A percentile compares a stretch with the other conserved stretches of the same genome.
Conservation (phyloP, 169 alveolate species). For the Plasmodium sp. region DNA sequence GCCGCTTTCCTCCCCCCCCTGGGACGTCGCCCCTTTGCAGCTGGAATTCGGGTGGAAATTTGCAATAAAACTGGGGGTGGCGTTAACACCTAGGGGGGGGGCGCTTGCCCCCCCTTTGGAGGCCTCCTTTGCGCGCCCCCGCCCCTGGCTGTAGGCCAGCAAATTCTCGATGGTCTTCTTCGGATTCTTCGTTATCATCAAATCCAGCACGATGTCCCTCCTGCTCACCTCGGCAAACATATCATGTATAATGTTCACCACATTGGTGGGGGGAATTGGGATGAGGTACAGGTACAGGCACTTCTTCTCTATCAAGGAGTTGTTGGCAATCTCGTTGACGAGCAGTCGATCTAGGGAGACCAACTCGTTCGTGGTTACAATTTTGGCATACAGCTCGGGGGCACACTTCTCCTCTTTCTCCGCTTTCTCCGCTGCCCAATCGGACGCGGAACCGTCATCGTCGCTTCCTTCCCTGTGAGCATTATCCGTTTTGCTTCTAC, state of each 20-base stretch:
- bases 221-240: constrained; percentile 53
- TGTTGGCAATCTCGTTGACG: constrained; percentile 60
- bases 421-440: not conserved
- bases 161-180: constrained; percentile 69
- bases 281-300: constrained; percentile 50
- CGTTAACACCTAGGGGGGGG: too few species aligned
- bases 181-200: constrained; percentile 66
- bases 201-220: constrained; percentile 60
- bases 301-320: constrained; percentile 66
- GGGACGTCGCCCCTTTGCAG: not conserved
- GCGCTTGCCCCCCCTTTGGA: not conserved
- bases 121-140: not conserved
- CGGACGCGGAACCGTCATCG: not conserved
- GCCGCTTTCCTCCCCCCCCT: not conserved
- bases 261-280: constrained; percentile 73
- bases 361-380: constrained; percentile 51
- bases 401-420: not conserved
- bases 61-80: too few species aligned
- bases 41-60: not conserved
- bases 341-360: constrained; percentile 53
- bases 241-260: constrained; percentile 54
- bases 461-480: not conserved
- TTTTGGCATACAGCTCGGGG: constrained; percentile 66
- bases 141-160: not conserved
- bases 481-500: not conserved